Evolutionary conservation across 164 flowering plant genomes (phyloP).

Genomic region (Umbellularia californica): DNA sequence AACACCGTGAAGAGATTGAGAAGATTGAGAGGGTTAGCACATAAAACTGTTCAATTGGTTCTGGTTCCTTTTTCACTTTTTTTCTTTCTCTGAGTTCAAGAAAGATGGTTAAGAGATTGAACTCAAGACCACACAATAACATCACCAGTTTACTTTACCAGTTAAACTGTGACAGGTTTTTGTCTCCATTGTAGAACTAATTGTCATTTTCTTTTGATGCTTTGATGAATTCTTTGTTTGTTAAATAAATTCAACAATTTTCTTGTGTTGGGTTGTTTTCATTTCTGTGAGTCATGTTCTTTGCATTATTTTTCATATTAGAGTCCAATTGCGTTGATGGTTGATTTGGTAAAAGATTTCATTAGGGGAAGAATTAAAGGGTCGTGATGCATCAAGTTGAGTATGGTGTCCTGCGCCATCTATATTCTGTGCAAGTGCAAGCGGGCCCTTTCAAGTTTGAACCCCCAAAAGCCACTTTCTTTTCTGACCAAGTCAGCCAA

Average conservation of each 20-base stretch:
- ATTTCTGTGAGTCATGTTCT: no score
- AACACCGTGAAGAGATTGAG: slow-evolving; percentile 60
- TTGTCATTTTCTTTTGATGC: neutral
- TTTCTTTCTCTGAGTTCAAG: neutral
- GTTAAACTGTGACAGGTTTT: neutral
- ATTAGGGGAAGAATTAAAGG: no score
- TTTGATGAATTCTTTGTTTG: neutral
- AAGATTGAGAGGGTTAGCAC: slow-evolving; percentile 51
- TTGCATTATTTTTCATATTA: no score
- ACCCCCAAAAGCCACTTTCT: no score
- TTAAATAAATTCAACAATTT: neutral
- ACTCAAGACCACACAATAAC: neutral
- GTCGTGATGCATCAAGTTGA: no score
- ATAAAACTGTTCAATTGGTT: slow-evolving; percentile 6
- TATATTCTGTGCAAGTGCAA: no score
- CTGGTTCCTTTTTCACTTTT: neutral
- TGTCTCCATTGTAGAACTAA: neutral
- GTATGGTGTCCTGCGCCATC: no score
- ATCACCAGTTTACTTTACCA: neutral
- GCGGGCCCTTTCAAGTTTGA: no score
- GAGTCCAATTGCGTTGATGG: no score
- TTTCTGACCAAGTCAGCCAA: no score
- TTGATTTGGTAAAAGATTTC: no score
- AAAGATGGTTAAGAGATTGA: neutral
- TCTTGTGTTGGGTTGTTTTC: no score